Evolutionary conservation across 768 basidiomycete species (phyloP), one percentile per base, ranked within the genome.

Genomic region (Leccinum rimulosum): DNA sequence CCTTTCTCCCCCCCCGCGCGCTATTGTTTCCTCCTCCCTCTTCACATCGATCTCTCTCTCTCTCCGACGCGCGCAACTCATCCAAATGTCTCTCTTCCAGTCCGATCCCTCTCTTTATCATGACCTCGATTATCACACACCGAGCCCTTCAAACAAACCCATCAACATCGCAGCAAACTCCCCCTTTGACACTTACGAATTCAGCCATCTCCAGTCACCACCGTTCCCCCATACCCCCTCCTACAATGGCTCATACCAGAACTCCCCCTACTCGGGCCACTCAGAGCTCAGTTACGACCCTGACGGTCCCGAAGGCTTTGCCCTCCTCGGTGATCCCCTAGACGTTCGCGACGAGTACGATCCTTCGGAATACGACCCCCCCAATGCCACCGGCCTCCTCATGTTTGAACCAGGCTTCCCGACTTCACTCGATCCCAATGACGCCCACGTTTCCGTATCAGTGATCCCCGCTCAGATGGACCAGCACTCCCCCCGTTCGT

Each of bases 351-450:
- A 73, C 72, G 86, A 84, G 31, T 91, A 92, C 80, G 84, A 91
- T 69, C 89, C 90, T 4, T 72, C 82, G 30, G 86, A 91, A 57
- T 91, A 83, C 78, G 90, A 92, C 74, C 67, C 75, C 5, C 85
- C 87, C 19, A 71, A 78, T 58, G 74, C 75, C 1, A 68, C 80
- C 33, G 66, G 71, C 28, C 79, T 85, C 11, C 79, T 91, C 64
- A 82, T 88, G 75, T 85, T 87, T 71, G 82, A 86, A 66, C 61
- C 65, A 65, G 80, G 81, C 11, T 84, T 68, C 61, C 78, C 81
- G 63, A 64, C 72, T 31, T 60, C 61, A 28, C 59, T 75, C 51
- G 71, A 74, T 64, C 67, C 66, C 12, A 58, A 58, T 38, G 63
- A 67, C 63, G 56, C 70, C 2, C 71, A 73, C 17, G 76, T 78